Evolutionary conservation across 2,329 filamentous ascomycete species (phyloP).

Genomic region (Setomelanomma holmii): DNA sequence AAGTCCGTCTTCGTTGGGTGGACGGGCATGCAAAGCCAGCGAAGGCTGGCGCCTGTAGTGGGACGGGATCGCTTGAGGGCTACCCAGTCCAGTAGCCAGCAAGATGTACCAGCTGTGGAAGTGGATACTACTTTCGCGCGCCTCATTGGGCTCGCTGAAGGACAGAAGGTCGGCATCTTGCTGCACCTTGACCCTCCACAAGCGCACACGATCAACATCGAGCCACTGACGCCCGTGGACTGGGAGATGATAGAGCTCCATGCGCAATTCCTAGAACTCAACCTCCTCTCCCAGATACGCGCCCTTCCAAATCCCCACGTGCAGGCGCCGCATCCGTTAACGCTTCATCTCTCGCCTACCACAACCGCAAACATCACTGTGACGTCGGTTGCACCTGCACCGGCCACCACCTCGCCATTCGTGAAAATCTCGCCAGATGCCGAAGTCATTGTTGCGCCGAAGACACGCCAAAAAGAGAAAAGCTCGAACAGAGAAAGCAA

Average conservation of each 20-base stretch:
- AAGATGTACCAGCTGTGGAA: slow-evolving; percentile 80
- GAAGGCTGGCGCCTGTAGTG: slow-evolving; percentile 75
- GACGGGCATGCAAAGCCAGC: slow-evolving; percentile 97
- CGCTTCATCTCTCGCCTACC: slow-evolving; percentile 91
- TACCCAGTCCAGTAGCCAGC: slow-evolving; percentile 68
- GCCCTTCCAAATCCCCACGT: slow-evolving; percentile 84
- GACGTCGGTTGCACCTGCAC: slow-evolving; percentile 79
- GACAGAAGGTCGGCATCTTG: slow-evolving; percentile 73
- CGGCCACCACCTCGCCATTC: slow-evolving; percentile 74
- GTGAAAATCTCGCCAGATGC: slow-evolving; percentile 93
- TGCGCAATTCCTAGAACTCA: slow-evolving; percentile 92
- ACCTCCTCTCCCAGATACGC: slow-evolving; percentile 90
- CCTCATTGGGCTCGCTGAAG: slow-evolving; percentile 78
- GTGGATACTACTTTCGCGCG: slow-evolving; percentile 85
- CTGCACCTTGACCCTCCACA: slow-evolving; percentile 90
- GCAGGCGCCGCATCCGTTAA: slow-evolving; percentile 76
- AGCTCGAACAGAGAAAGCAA: slow-evolving; percentile 72
- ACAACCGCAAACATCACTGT: slow-evolving; percentile 93
- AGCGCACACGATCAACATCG: slow-evolving; percentile 94
- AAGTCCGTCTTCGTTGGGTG: slow-evolving; percentile 88
- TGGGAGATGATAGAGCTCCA: slow-evolving; percentile 99
- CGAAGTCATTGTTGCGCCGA: slow-evolving; percentile 96
- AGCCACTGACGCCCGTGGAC: slow-evolving; percentile 91
- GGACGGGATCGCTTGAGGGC: slow-evolving; percentile 74
- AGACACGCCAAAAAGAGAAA: slow-evolving; percentile 77